Conservation (phyloP, 208 protist genomes). For the Wallacemonas rigidus region DNA sequence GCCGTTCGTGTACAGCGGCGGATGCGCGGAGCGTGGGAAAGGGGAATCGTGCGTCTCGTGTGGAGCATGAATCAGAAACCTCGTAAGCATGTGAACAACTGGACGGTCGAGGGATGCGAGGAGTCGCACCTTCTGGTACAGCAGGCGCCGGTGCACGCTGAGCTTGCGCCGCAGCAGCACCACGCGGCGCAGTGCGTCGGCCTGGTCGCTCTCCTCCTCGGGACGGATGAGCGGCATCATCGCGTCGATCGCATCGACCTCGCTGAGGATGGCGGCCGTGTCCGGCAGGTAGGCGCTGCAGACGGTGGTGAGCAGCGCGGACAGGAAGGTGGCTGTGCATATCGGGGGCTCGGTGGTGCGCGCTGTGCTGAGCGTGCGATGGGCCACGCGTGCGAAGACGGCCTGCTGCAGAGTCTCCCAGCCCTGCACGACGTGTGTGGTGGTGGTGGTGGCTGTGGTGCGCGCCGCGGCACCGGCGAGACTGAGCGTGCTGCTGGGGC, state of each 20-base stretch:
- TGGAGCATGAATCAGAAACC: slow-evolving; percentile 27
- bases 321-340: slow-evolving; percentile 35
- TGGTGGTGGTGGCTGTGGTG: not conserved
- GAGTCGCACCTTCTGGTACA: slow-evolving; percentile 55
- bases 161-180: slow-evolving; percentile 55
- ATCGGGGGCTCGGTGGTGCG: not conserved
- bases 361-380: not conserved
- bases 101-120: slow-evolving; percentile 40
- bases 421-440: slow-evolving; percentile 33
- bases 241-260: slow-evolving; percentile 68
- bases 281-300: slow-evolving; percentile 56
- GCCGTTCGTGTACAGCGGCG: too few relatives aligned
- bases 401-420: slow-evolving; percentile 40
- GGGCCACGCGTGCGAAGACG: slow-evolving; percentile 26
- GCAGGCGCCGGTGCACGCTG: slow-evolving; percentile 43
- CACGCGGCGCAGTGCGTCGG: slow-evolving; percentile 62
- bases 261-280: slow-evolving; percentile 43
- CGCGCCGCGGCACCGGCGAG: not conserved
- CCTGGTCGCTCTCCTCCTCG: slow-evolving; percentile 60
- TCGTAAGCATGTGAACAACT: slow-evolving; percentile 33
- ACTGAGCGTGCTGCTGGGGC: slow-evolving; percentile 31
- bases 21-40: too few relatives aligned
- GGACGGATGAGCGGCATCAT: slow-evolving; percentile 57
- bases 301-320: slow-evolving; percentile 36
- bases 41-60: not conserved